Conservation (phyloP, 306 rosid genomes). For the Vicia faba region DNA sequence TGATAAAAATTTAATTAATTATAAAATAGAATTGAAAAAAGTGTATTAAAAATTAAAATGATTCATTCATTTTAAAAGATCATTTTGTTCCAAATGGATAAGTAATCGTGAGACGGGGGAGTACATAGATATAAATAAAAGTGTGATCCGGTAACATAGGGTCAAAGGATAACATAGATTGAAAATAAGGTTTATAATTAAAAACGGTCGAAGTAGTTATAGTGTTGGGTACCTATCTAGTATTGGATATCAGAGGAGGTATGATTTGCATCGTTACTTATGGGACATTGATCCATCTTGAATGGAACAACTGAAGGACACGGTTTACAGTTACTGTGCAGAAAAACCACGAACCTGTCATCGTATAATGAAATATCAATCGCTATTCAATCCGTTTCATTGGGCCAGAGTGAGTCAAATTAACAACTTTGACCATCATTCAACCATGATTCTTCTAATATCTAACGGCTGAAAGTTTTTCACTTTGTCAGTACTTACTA, state of each 20-base stretch:
- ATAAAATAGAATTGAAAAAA: no score
- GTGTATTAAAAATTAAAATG: no score
- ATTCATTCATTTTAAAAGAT: no score
- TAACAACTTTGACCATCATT: conserved; percentile 6
- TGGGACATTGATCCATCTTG: background rate
- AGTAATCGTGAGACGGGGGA: no score
- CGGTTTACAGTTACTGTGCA: conserved; percentile 5
- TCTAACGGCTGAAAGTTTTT: conserved; percentile 11
- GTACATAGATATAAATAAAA: no score
- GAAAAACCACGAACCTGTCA: conserved; percentile 5
- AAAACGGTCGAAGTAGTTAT: background rate
- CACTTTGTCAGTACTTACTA: no score
- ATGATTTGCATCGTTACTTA: background rate
- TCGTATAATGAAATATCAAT: background rate
- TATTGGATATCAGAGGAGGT: background rate
- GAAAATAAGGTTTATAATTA: no score
- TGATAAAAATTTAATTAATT: no score
- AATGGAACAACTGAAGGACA: background rate
- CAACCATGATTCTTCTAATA: background rate
- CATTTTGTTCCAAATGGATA: no score
- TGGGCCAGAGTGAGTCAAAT: background rate
- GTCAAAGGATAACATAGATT: no score
- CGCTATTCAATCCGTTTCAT: conserved; percentile 3
- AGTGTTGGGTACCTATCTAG: background rate
- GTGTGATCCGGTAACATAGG: no score